These are phyloP conservation scores for Penicillium daleae DNA, from an alignment of 495 filamentous ascomycete genomes.

Conservation along the genomic window DNA sequence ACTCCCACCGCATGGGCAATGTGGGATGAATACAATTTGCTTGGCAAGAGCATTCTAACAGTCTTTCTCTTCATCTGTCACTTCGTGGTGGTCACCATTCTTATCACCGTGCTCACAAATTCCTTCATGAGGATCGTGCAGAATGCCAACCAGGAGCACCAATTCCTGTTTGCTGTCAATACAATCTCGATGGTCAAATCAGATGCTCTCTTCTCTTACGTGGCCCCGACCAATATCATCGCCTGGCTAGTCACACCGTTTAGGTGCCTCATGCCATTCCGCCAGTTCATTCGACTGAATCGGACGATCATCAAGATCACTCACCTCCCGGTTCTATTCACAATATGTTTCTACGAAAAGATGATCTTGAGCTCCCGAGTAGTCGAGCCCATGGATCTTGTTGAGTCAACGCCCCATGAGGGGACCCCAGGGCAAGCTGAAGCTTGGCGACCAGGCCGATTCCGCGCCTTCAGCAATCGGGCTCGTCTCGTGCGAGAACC, in stretches of 20 bases:
- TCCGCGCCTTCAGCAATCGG: conserved; percentile 69
- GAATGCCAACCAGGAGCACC: conserved; percentile 90
- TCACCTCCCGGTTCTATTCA: conserved; percentile 82
- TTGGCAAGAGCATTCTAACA: conserved; percentile 75
- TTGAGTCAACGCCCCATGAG: conserved; percentile 50
- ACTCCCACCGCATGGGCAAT: conserved; percentile 72
- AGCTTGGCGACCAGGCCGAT: conserved; percentile 49
- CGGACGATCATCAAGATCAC: conserved; percentile 86
- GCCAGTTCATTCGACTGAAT: conserved; percentile 78
- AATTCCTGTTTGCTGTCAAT: conserved; percentile 92
- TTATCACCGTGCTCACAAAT: conserved; percentile 91
- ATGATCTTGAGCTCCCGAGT: conserved; percentile 67
- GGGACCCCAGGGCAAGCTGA: conserved; percentile 34
- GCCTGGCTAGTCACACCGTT: conserved; percentile 84
- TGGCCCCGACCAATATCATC: conserved; percentile 85
- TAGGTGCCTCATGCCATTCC: conserved; percentile 76
- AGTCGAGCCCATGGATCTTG: conserved; percentile 75
- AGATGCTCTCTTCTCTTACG: conserved; percentile 88
- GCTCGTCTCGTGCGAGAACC: conserved; percentile 72
- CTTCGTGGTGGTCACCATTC: conserved; percentile 89
- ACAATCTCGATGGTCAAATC: conserved; percentile 97
- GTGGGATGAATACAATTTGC: conserved; percentile 77
- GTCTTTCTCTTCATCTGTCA: conserved; percentile 92
- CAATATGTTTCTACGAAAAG: conserved; percentile 86
- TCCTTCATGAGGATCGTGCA: conserved; percentile 92